Evolutionary conservation across 2,329 filamentous ascomycete species (phyloP).

Genomic region (Penicillium psychrosexuale): DNA sequence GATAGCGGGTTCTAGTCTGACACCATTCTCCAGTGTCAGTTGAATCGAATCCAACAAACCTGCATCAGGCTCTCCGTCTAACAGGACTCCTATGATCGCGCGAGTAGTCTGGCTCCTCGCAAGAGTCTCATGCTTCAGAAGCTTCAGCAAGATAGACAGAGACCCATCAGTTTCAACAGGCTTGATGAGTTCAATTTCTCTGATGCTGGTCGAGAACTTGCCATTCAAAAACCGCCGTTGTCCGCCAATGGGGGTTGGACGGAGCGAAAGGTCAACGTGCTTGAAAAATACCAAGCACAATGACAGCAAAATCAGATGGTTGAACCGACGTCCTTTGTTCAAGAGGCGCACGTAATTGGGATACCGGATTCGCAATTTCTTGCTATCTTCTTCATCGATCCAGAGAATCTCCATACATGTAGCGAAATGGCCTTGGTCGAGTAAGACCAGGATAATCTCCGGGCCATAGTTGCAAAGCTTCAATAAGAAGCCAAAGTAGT

Average conservation of each 20-base stretch:
- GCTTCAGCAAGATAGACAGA: constrained; percentile 54
- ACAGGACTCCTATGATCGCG: constrained; percentile 57
- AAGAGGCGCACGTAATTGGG: constrained; percentile 41
- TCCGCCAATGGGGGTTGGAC: constrained; percentile 26
- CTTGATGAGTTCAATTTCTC: constrained; percentile 36
- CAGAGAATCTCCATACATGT: constrained; percentile 59
- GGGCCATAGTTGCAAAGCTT: constrained; percentile 62
- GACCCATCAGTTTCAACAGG: constrained; percentile 34
- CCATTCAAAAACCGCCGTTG: constrained; percentile 24
- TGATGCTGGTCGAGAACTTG: constrained; percentile 33
- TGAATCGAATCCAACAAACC: constrained; percentile 50
- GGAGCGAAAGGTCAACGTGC: constrained; percentile 37
- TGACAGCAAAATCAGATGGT: constrained; percentile 42
- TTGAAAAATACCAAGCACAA: constrained; percentile 41
- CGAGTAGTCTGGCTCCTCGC: constrained; percentile 50
- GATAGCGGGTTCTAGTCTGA: constrained; percentile 51
- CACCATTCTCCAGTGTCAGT: constrained; percentile 53
- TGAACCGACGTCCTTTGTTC: constrained; percentile 48
- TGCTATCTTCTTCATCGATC: constrained; percentile 52
- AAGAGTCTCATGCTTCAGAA: constrained; percentile 59
- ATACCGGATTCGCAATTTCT: constrained; percentile 56
- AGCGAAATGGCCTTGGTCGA: constrained; percentile 60
- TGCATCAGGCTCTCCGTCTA: constrained; percentile 52
- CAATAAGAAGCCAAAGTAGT: constrained; percentile 70
- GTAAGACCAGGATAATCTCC: constrained; percentile 56